Evolutionary conservation across 139 green algal species (phyloP).

Genomic region (Dunaliella primolecta): DNA sequence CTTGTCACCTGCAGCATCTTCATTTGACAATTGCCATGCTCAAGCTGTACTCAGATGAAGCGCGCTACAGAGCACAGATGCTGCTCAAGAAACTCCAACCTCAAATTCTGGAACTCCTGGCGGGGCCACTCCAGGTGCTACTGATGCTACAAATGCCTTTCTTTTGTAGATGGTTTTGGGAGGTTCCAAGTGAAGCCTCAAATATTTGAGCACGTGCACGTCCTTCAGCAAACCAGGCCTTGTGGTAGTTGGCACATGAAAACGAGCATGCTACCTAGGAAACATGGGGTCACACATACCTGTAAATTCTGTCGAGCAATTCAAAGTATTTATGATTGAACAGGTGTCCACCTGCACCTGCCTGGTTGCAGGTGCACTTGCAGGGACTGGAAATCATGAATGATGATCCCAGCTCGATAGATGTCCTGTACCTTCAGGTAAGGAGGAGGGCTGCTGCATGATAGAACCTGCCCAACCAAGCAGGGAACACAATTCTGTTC

Average conservation of each 20-base stretch:
- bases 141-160: too few species aligned
- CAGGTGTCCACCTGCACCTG: not conserved
- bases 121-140: not conserved
- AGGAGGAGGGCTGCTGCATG: not conserved
- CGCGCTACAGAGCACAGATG: conserved; percentile 29
- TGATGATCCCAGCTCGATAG: conserved; percentile 48
- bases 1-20: conserved; percentile 31
- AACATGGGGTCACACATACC: not conserved
- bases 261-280: not conserved
- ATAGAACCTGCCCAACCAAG: not conserved
- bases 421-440: conserved; percentile 54
- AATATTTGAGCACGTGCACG: not conserved
- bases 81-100: conserved; percentile 14
- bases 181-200: not conserved
- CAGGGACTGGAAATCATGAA: conserved; percentile 53
- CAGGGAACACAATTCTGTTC: not conserved
- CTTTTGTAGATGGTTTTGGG: not conserved
- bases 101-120: not conserved
- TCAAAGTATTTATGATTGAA: not conserved
- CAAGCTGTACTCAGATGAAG: conserved; percentile 56
- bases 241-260: not conserved
- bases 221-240: not conserved
- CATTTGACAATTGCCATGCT: conserved; percentile 51
- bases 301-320: too few species aligned
- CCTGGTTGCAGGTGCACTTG: conserved; percentile 19